phyloP scores from a whole-genome alignment of 2,329 filamentous ascomycete species.

The Colletotrichum cuscutae region DNA sequence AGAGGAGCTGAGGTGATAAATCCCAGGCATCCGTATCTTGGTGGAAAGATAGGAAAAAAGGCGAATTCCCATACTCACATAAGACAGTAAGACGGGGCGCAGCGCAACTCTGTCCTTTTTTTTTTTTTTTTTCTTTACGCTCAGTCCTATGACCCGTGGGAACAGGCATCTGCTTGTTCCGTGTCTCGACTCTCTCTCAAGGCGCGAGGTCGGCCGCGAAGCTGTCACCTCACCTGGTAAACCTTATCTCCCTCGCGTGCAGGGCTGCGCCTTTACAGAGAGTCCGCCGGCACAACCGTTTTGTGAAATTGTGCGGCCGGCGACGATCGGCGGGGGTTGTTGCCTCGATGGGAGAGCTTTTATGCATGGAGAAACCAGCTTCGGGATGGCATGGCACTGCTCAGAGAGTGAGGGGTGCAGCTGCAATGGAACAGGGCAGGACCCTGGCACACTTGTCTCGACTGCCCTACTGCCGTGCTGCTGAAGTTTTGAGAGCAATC shows the following conservation, averaged over 20 bases:
- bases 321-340: constrained; percentile 9
- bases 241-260: constrained; percentile 31
- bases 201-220: constrained; percentile 18
- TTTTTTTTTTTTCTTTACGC: background rate
- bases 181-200: constrained; percentile 14
- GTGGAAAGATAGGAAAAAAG: constrained; percentile 16
- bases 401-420: constrained; percentile 26
- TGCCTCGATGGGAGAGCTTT: constrained; percentile 21
- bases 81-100: constrained; percentile 20
- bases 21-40: constrained; percentile 2
- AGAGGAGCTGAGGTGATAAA: background rate
- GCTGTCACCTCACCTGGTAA: constrained; percentile 28
- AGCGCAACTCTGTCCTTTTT: constrained; percentile 10
- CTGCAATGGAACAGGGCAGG: constrained; percentile 22
- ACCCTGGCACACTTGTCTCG: constrained; percentile 25
- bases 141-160: constrained; percentile 18
- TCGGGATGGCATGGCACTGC: constrained; percentile 29
- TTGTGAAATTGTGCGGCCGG: constrained; percentile 24
- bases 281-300: constrained; percentile 15
- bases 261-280: constrained; percentile 10
- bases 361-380: constrained; percentile 27
- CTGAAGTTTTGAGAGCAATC: constrained; percentile 19
- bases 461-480: constrained; percentile 23
- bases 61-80: constrained; percentile 26
- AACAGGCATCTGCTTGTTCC: constrained; percentile 20